Base-by-base conservation (phyloP, 1,139 yeast genomes). In the Candida sp. region DNA sequence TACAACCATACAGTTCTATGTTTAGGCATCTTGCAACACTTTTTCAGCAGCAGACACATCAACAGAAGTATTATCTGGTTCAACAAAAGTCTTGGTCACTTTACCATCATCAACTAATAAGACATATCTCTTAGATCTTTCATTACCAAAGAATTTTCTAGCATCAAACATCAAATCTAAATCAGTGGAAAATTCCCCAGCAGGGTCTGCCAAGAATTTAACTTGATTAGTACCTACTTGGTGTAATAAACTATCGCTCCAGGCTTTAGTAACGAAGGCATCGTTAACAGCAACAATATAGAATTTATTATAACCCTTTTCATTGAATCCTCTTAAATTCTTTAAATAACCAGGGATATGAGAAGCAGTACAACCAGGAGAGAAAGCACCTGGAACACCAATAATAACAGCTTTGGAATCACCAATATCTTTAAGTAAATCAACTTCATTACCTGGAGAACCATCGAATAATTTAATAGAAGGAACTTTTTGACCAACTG, bases 371-470 rank as follows among this genome's bases (percentile, higher is more conserved):
- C 97, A 89, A 1, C 89, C 95, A 38, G 95, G 91, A 3, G 95
- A 84, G 59, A 84, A 89, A 0, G 97, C 96, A 21, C 96, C 97
- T 38, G 97, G 97, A 36, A 89, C 88, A 43, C 95, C 96, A 40
- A 89, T 76, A 43, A 89, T 66, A 35, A 89, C 60, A 36, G 81
- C 68, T 59, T 81, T 84, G 37, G 84, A 82, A 22, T 51, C 43
- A 19, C 68, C 63, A 32, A 81, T 71, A 54, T 79, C 82, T 37
- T 77, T 74, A 15, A 85, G 78, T 45, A 87, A 68, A 57, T 82
- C 74, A 50, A 86, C 74, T 21, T 66, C 63, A 56, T 82, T 81
- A 33, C 87, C 86, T 40, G 95, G 95, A 27, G 88, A 78, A 34
- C 79, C 81, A 52, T 82, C 87, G 49, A 67, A 78, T 45, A 87